phyloP scores from a whole-genome alignment of 495 filamentous ascomycete genomes.

The Penicillium paxilli region DNA sequence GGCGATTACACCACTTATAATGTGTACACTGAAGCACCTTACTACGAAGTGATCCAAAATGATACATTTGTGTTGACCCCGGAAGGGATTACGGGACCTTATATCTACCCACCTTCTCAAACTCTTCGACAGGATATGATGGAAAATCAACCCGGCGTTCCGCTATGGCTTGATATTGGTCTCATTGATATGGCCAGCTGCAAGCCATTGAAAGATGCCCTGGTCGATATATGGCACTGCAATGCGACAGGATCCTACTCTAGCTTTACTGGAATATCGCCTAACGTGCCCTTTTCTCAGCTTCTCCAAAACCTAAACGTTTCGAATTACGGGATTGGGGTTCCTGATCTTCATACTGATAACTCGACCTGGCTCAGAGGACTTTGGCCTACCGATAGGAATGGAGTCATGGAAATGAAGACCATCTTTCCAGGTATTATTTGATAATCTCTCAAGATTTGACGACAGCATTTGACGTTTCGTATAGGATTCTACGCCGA shows the following conservation, averaged over 20 bases:
- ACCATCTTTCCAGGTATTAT: slow-evolving; percentile 54
- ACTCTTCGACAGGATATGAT: slow-evolving; percentile 46
- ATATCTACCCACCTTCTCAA: slow-evolving; percentile 36
- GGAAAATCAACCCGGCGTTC: slow-evolving; percentile 51
- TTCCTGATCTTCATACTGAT: slow-evolving; percentile 20
- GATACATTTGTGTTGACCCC: slow-evolving; percentile 52
- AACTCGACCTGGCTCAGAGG: slow-evolving; percentile 45
- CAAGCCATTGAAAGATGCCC: slow-evolving; percentile 43
- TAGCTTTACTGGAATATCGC: slow-evolving; percentile 39
- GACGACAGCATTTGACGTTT: too few relatives aligned
- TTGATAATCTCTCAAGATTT: too few relatives aligned
- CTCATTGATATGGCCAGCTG: slow-evolving; percentile 53
- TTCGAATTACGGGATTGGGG: slow-evolving; percentile 1
- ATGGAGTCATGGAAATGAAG: slow-evolving; percentile 46
- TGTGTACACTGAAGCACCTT: slow-evolving; percentile 12
- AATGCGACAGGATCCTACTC: slow-evolving; percentile 43
- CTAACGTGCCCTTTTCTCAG: slow-evolving; percentile 17
- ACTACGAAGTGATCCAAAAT: slow-evolving; percentile 27
- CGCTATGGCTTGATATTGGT: slow-evolving; percentile 50
- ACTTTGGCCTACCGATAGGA: slow-evolving; percentile 43
- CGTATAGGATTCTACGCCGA: slow-evolving; percentile 30
- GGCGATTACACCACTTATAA: neutral
- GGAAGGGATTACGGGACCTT: slow-evolving; percentile 48
- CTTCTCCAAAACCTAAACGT: slow-evolving; percentile 4
- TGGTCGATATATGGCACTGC: slow-evolving; percentile 41